Percentiles rank a stretch among this genome's conserved stretches.
Evolutionary conservation across 2,329 filamentous ascomycete genomes (phyloP).

Genomic region (Cladosporium sp.): DNA sequence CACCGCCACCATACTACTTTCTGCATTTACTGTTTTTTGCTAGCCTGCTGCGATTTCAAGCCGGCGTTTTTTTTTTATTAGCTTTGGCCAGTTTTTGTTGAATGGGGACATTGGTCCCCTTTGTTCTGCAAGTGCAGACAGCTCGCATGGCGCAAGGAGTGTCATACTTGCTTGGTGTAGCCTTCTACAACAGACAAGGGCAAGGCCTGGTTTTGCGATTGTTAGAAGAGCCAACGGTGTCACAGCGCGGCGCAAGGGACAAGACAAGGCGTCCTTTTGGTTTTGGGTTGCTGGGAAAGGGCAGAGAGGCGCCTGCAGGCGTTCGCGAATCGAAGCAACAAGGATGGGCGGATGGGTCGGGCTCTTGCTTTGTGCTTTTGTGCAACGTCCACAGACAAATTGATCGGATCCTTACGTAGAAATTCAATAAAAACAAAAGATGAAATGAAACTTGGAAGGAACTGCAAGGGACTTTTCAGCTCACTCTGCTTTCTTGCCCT

Average conservation of each 20-base stretch:
- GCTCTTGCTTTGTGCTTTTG: not conserved
- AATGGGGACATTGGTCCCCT: not conserved
- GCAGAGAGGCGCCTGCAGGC: slow-evolving; percentile 1
- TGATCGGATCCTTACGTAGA: not conserved
- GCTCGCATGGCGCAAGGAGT: slow-evolving; percentile 8
- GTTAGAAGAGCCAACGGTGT: not conserved
- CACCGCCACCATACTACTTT: not conserved
- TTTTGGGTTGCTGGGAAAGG: not conserved
- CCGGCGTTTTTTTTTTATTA: not conserved
- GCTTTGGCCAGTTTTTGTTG: not conserved
- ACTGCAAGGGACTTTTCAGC: not conserved
- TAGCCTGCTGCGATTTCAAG: slow-evolving; percentile 11
- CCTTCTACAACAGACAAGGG: not conserved
- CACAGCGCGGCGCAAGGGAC: slow-evolving; percentile 6
- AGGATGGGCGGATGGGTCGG: not conserved
- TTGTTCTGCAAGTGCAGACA: slow-evolving; percentile 2
- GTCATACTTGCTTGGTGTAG: not conserved
- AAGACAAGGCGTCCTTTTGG: not conserved
- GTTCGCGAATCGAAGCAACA: not conserved
- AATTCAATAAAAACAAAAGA: not conserved
- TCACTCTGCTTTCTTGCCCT: not conserved
- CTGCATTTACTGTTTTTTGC: slow-evolving; percentile 13
- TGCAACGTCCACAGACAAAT: not conserved
- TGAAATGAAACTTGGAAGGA: not conserved
- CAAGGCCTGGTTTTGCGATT: not conserved